Evolutionary conservation across 2,329 filamentous ascomycete genomes (phyloP).

Genomic region (Fusarium sp.): DNA sequence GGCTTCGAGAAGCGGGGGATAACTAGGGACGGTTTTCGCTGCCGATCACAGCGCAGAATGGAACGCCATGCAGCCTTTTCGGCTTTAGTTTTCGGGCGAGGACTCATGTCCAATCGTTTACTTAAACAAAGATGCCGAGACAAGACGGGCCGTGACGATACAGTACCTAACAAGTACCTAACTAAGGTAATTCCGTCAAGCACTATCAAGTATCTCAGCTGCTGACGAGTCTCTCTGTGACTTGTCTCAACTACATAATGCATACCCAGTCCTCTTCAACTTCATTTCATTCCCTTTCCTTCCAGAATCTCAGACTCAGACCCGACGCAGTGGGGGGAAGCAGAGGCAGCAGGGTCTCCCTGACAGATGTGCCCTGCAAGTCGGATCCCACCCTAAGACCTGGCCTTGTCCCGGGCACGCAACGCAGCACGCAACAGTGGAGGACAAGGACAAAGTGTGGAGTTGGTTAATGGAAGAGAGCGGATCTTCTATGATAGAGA

Average conservation of each 20-base stretch:
- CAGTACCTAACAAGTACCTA: background rate
- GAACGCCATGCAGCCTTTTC: slow-evolving; percentile 29
- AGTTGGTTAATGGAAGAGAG: slow-evolving; percentile 4
- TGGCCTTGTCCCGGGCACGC: slow-evolving; percentile 16
- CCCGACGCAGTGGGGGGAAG: slow-evolving; percentile 7
- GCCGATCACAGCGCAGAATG: slow-evolving; percentile 28
- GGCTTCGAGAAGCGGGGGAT: slow-evolving; percentile 37
- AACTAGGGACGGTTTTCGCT: slow-evolving; percentile 14
- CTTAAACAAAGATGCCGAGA: slow-evolving; percentile 25
- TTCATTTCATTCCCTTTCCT: background rate
- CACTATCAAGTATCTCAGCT: background rate
- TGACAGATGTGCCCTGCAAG: slow-evolving; percentile 10
- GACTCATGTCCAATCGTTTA: slow-evolving; percentile 6
- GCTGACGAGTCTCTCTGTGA: background rate
- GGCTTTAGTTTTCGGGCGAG: slow-evolving; percentile 10
- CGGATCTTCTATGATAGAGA: slow-evolving; percentile 9
- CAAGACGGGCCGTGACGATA: slow-evolving; percentile 28
- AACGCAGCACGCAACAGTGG: slow-evolving; percentile 29
- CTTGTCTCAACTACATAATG: background rate
- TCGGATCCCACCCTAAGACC: background rate
- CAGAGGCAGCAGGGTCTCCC: background rate
- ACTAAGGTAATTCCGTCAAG: background rate
- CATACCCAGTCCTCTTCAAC: background rate
- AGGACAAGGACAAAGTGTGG: background rate
- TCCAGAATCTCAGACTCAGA: background rate